Conservation (phyloP, 305 asterid genomes). For the Solanum chacoense region DNA sequence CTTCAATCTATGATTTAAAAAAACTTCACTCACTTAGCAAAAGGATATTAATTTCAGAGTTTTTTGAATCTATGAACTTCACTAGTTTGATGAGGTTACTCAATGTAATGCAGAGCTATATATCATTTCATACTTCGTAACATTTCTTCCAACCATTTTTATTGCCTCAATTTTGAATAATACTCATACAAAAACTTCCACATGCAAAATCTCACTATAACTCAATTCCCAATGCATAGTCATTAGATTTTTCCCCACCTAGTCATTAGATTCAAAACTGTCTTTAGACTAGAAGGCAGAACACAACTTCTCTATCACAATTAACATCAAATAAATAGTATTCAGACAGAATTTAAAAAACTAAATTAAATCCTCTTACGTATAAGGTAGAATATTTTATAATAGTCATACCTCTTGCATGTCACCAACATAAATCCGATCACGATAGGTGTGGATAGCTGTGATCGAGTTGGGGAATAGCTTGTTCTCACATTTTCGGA, state of each 20-base stretch:
- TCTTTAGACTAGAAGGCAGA: not conserved
- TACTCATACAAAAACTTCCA: not conserved
- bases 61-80: not conserved
- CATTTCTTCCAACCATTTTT: not conserved
- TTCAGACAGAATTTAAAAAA: not conserved
- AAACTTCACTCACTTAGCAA: not conserved
- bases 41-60: not conserved
- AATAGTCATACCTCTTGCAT: constrained; percentile 81
- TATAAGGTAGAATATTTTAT: not conserved
- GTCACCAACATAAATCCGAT: constrained; percentile 95
- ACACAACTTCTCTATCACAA: not conserved
- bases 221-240: not conserved
- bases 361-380: not conserved
- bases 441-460: constrained; percentile 88
- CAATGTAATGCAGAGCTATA: not conserved
- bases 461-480: constrained; percentile 74
- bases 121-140: not conserved
- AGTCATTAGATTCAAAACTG: not conserved
- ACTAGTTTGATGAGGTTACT: not conserved
- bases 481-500: constrained; percentile 94
- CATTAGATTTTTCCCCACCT: not conserved
- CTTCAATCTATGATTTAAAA: not conserved
- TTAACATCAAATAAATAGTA: not conserved
- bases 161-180: not conserved
- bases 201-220: not conserved